Evolutionary conservation across 2,329 filamentous ascomycete genomes (phyloP).

Genomic region (Shiraia sp.): DNA sequence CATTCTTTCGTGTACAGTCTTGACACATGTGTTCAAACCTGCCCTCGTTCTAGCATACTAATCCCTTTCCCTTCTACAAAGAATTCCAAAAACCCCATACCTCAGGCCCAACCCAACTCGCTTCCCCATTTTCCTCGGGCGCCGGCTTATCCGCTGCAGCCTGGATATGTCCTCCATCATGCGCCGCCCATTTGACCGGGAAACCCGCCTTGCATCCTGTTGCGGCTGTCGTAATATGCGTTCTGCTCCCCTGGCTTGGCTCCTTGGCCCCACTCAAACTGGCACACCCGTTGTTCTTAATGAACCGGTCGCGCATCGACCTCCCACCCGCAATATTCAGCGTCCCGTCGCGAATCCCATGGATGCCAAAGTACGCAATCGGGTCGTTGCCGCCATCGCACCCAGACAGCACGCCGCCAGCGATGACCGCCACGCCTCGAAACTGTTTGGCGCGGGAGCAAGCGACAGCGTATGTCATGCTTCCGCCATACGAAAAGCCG

Average conservation of each 20-base stretch:
- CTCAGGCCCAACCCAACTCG: constrained; percentile 8
- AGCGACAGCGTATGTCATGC: constrained; percentile 49
- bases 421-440: constrained; percentile 42
- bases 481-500: constrained; percentile 51
- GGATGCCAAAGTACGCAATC: constrained; percentile 43
- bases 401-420: constrained; percentile 16
- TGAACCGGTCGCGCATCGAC: constrained; percentile 44
- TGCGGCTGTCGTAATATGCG: constrained; percentile 16
- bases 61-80: too few relatives aligned
- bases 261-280: constrained; percentile 10
- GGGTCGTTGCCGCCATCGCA: constrained; percentile 30
- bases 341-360: constrained; percentile 44
- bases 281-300: constrained; percentile 44
- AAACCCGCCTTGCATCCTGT: constrained; percentile 32
- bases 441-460: constrained; percentile 47
- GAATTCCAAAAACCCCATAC: constrained; percentile 10
- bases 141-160: constrained; percentile 14
- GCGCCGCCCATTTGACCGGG: constrained; percentile 39
- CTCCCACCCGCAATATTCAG: constrained; percentile 41
- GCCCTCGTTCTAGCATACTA: too few relatives aligned
- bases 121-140: constrained; percentile 17
- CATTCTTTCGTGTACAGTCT: too few relatives aligned
- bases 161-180: constrained; percentile 13
- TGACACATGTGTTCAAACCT: too few relatives aligned
- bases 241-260: constrained; percentile 14